Evolutionary conservation across 2,329 filamentous ascomycete genomes (phyloP), one percentile per base, ranked within the genome.

Genomic region (Ambrosiella xylebori): DNA sequence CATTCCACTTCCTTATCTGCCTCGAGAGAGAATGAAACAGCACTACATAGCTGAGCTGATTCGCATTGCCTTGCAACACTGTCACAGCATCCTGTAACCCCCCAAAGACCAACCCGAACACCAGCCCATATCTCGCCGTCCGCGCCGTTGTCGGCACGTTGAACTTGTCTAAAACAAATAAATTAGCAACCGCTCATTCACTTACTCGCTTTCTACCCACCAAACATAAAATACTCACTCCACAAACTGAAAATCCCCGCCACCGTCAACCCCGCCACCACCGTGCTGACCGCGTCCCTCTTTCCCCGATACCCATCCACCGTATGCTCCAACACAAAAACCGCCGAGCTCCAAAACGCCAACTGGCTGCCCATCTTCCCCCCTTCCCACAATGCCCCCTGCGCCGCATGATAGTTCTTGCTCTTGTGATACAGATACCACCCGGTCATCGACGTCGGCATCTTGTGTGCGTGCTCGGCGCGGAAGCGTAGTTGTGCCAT

Each of bases 381-480:
- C 0, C 88, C 93, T 65, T 95, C 88, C 56, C 80, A 80, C 15
- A 94, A 73, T 0, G 86, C 91, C 5, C 85, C 86, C 19, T 85
- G 77, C 65, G 87, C 83, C 56, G 85, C 79, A 65, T 88, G 82
- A 73, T 98, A 97, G 71, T 95, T 97, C 71, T 97, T 97, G 68
- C 82, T 88, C 72, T 96, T 96, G 74, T 97, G 91, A 70, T 98
- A 98, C n/a, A 97, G 79, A 68, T 91, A 98, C 93, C 93, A 98
- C 15, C 89, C 91, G 1, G 83, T 81, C 35, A 87, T 83, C 1
- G 84, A 84, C 2, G 80, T 82, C 17, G 93, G 93, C 62, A 96
- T 81, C 63, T 91, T 86, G 74, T 98, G 93, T 0, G 93, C 89
- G 67, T 98, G 95, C 71, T 98, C 93, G 61, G 93, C 93, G 58